A percentile compares a stretch with the other conserved stretches of the same genome.
These are phyloP conservation scores for Ulmus americana DNA, from an alignment of 331 rosid genomes.

Conservation along the genomic window DNA sequence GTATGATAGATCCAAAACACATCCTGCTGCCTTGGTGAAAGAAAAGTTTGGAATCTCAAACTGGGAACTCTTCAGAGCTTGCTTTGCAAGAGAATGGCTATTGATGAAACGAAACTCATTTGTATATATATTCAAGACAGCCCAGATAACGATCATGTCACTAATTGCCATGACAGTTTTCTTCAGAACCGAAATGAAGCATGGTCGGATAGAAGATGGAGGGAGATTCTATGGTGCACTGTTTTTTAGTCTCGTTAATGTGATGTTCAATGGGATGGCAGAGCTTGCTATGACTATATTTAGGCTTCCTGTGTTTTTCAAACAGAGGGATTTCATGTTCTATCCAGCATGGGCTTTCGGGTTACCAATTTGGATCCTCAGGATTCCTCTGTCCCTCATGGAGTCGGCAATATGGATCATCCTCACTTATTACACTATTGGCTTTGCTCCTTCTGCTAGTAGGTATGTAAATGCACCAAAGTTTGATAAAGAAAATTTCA, in stretches of 20 bases:
- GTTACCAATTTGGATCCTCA: conserved; percentile 46
- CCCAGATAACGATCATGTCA: conserved; percentile 48
- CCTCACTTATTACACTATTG: conserved; percentile 54
- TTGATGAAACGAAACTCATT: conserved; percentile 44
- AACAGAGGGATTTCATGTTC: conserved; percentile 49
- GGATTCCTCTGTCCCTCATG: conserved; percentile 45
- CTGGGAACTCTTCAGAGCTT: conserved; percentile 48
- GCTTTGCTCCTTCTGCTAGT: conserved; percentile 56
- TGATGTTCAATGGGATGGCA: conserved; percentile 62
- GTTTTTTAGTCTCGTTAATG: conserved; percentile 41
- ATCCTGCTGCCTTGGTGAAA: conserved; percentile 46
- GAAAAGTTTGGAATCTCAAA: conserved; percentile 48
- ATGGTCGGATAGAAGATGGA: conserved; percentile 45
- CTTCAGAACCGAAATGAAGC: conserved; percentile 42
- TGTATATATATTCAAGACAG: conserved; percentile 49
- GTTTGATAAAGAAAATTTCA: not conserved
- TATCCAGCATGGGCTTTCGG: conserved; percentile 60
- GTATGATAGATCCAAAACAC: conserved; percentile 35
- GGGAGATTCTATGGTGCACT: conserved; percentile 41
- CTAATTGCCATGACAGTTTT: conserved; percentile 48
- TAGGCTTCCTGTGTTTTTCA: conserved; percentile 59
- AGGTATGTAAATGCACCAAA: conserved; percentile 32
- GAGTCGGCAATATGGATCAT: conserved; percentile 53
- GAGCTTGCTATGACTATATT: conserved; percentile 48
- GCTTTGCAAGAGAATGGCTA: conserved; percentile 60